Conservation (phyloP, 2,329 filamentous ascomycete genomes). For the Corynespora cassiicola region DNA sequence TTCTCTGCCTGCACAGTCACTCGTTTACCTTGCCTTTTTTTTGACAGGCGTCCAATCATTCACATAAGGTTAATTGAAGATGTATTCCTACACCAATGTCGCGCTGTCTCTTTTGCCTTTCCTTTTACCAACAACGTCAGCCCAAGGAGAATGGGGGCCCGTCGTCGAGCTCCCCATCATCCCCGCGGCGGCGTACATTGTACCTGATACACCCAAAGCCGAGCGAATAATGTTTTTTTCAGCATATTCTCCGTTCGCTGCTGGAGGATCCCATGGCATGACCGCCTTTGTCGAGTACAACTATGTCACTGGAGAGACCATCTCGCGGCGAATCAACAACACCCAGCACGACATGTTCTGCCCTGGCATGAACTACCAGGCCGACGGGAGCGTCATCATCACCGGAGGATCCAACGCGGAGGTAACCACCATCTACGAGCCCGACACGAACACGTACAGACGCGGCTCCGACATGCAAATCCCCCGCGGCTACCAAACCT, state of each 20-base stretch:
- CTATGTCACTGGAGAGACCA: slow-evolving; percentile 15
- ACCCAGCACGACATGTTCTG: slow-evolving; percentile 60
- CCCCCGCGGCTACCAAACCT: slow-evolving; percentile 59
- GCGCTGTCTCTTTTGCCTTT: no score
- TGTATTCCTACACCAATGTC: no score
- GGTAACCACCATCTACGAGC: slow-evolving; percentile 56
- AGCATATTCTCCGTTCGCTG: neutral
- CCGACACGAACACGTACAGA: slow-evolving; percentile 46
- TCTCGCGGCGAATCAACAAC: slow-evolving; percentile 25
- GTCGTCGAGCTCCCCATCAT: neutral
- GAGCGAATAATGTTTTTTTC: neutral
- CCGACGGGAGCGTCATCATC: slow-evolving; percentile 55
- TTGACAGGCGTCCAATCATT: no score
- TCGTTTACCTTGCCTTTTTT: no score
- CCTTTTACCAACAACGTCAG: no score
- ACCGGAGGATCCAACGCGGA: slow-evolving; percentile 57
- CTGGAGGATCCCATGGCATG: slow-evolving; percentile 8
- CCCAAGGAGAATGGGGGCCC: no score
- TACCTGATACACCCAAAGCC: neutral
- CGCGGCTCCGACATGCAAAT: slow-evolving; percentile 53
- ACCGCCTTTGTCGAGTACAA: no score
- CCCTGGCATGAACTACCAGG: slow-evolving; percentile 58
- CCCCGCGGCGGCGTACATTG: neutral
- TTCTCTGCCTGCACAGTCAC: no score
- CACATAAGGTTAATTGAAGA: no score